Percentiles rank a stretch among this genome's conserved stretches.
phyloP scores from a whole-genome alignment of 2,329 filamentous ascomycete genomes.

The Nigrospora oryzae region DNA sequence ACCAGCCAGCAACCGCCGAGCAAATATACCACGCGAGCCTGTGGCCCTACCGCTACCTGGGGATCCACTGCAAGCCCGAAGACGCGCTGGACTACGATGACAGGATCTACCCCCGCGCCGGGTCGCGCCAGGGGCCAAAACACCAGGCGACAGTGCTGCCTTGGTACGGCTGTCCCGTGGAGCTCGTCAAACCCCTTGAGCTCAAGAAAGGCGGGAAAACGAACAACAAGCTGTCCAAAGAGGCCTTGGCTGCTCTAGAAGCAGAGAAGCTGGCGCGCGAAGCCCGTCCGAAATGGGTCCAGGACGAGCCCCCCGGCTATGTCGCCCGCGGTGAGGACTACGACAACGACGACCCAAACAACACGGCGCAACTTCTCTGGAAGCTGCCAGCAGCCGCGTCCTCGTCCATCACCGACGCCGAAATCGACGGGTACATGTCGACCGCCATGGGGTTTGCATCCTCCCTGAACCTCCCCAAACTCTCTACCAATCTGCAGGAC shows the following conservation, averaged over 20 bases:
- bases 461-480: slow-evolving; percentile 55
- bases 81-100: slow-evolving; percentile 96
- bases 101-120: slow-evolving; percentile 91
- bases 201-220: slow-evolving; percentile 77
- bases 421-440: slow-evolving; percentile 70
- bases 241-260: slow-evolving; percentile 70
- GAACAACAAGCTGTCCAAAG: slow-evolving; percentile 69
- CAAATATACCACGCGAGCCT: slow-evolving; percentile 88
- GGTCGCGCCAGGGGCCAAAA: slow-evolving; percentile 81
- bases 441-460: slow-evolving; percentile 54
- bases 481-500: slow-evolving; percentile 81
- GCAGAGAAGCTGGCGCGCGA: slow-evolving; percentile 72
- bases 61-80: slow-evolving; percentile 90
- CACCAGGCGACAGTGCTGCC: slow-evolving; percentile 80
- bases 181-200: slow-evolving; percentile 82
- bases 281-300: slow-evolving; percentile 83
- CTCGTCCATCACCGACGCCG: slow-evolving; percentile 37
- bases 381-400: slow-evolving; percentile 57
- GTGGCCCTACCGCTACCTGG: slow-evolving; percentile 94
- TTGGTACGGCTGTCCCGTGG: slow-evolving; percentile 82
- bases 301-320: slow-evolving; percentile 85
- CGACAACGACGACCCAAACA: slow-evolving; percentile 60
- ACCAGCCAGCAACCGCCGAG: slow-evolving; percentile 62
- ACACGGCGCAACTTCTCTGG: slow-evolving; percentile 71
- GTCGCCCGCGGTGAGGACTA: slow-evolving; percentile 74